Base-by-base conservation (phyloP, 148 eudicot genomes). In the Nepenthes mirabilis region DNA sequence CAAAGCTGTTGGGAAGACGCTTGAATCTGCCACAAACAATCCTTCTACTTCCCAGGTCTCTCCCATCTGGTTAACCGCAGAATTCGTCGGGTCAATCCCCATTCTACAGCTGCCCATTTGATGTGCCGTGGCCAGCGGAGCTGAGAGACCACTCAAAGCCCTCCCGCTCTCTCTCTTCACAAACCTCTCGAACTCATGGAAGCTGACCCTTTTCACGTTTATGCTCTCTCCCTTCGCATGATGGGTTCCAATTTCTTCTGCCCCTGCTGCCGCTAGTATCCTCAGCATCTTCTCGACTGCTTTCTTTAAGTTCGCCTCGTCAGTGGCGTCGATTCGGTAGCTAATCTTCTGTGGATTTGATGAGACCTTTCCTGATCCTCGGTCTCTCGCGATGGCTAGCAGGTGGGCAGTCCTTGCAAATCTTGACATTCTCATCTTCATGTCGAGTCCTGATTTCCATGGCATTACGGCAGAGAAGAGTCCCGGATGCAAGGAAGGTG, bases 61-160 rank as follows among this genome's bases (percentile, higher is more conserved):
- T 14, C 97, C 97, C 37, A 80, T 80, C 62, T 78, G 88, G 52
- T 89, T 86, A 13, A 90, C 84, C 0, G 82, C 97, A 1, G 95
- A 82, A 37, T 77, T 82, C 48, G 70, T 69, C 37, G 76, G 81
- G 5, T 9, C 64, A n/a, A 3, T 52, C 54, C 91, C 95, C 95
- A 90, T 87, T 58, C 85, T 77, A 47, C 97, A 86, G 65, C 97
- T 90, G 53, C 95, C 88, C 88, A 90, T 86, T 59, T 90, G 97
- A 73, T 90, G 97, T 5, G 95, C 97, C 1, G 95, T 70, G 2
- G 72, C 70, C 1, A 66, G 32, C 2, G 86, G 86, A 8, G 32
- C 64, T 2, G 36, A 55, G 8, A 32, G 13, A 9, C 36, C 35
- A 33, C 14, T 34, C 36, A 55, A 13, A 2, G 6, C 11, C 11